Evolutionary conservation across 2,329 filamentous ascomycete genomes (phyloP), one percentile per base, ranked within the genome.

Genomic region (Aspergillus cejpii): DNA sequence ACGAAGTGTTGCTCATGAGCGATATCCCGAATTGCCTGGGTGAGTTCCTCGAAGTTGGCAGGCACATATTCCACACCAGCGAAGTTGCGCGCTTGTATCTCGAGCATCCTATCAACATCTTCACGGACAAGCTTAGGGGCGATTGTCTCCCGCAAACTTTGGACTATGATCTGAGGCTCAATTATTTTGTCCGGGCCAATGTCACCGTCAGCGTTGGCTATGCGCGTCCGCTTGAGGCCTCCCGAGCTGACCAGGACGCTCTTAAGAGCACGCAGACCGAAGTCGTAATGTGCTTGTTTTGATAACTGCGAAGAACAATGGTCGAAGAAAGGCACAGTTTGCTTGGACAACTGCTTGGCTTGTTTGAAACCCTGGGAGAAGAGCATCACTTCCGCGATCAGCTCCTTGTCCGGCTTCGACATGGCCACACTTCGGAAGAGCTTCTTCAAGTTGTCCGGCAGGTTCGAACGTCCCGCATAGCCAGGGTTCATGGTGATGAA

Each of bases 401-500:
- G 84, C 68, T 98, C 94, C 70, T 98, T 98, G 74, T 98, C 94
- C 1, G 92, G 92, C 70, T 97, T 98, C 8, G 92, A 98, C 92
- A 99, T 99, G 51, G 92, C 92, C 41, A 99, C 90, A 61, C 92
- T 98, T 64, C 94, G 84, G 81, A 99, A 99, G 31, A 99, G 76
- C 71, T 98, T 99, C 81, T 99, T 99, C 73, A 99, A 70, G 66
- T 99, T 99, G 71, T 99, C 92, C 2, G 92, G 92, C 61, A 99
- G 73, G 69, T 98, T 98, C 39, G 92, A 99, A 69, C 92, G 87
- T 45, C 92, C 92, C 42, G 92, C 92, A 70, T 99, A 99, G 41
- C 92, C 92, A 66, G 92, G 92, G 67, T 99, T 99, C 94, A 99
- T 98, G 29, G 92, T 99, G 66, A 99, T 98, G 74, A 99, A 99